Evolutionary conservation across 1,284 basidiomycete species (phyloP), one percentile per base, ranked within the genome.

Genomic region (Pseudozyma sp.): DNA sequence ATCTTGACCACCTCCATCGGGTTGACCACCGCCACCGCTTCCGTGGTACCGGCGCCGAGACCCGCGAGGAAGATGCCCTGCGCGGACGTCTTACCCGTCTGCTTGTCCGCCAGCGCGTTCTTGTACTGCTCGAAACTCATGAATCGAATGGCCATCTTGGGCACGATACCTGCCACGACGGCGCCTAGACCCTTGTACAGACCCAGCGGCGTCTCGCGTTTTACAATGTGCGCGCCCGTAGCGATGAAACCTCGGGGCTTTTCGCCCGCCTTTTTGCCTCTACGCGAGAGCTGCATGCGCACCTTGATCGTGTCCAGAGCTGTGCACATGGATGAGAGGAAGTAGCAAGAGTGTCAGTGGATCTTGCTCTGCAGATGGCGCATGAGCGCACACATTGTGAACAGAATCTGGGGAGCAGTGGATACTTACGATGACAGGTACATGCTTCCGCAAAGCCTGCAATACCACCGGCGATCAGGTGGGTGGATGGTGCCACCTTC

Each of bases 1-100:
- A 99, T 99, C 88, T 99, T 99, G 84, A 99, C 94, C 45, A 99
- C 96, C 85, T 99, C 96, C 96, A 99, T 99, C 0, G 96, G 96
- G 62, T 93, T 97, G 11, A 99, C 96, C 42, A 99, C 94, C 10
- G 90, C 88, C 16, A 99, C 90, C 7, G 96, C 86, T 53, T 83
- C 96, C 1, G 94, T 94, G 16, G 92, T 92, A 57, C 96, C 96
- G 11, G 96, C 96, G 55, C 92, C 93, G 31, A 99, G 88, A 82
- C 96, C 96, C 78, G 94, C 94, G n/a, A 70, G 56, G 77, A 97
- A 97, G 55, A 95, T 92, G 63, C 87, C 83, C 8, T 90, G 89
- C 2, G 92, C 87, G 61, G 87, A 89, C 6, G 93, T 92, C 84
- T 90, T 88, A 53, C 94, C 93, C 0, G 92, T 94, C 44, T 87